A percentile compares a stretch with the other conserved stretches of the same genome.
Evolutionary conservation across 1,139 yeast species (phyloP).

Genomic region (Candida buenavistaensis): DNA sequence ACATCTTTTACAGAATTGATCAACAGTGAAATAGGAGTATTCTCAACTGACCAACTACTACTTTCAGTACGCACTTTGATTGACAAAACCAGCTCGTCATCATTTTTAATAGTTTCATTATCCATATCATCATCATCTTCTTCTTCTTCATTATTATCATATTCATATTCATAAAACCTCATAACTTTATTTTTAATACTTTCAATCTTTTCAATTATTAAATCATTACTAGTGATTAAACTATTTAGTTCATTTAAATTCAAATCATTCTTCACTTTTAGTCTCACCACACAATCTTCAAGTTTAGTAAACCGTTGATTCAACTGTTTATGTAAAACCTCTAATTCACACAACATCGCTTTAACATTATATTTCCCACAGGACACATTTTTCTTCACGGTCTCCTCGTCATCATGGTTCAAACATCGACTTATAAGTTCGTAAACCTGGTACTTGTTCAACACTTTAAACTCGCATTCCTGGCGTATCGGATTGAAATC

Average conservation of each 20-base stretch:
- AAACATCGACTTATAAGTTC: too few relatives aligned
- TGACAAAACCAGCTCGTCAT: too few relatives aligned
- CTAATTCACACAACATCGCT: slow-evolving; percentile 6
- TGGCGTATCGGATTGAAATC: too few relatives aligned
- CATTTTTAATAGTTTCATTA: too few relatives aligned
- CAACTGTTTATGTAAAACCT: slow-evolving; percentile 7
- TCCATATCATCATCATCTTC: too few relatives aligned
- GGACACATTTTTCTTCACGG: slow-evolving; percentile 3
- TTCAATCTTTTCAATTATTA: slow-evolving; percentile 8
- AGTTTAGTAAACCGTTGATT: slow-evolving; percentile 6
- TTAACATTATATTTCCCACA: neutral
- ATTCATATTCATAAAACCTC: neutral
- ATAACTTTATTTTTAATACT: neutral
- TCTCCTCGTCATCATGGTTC: slow-evolving; percentile 7
- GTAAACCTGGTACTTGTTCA: neutral
- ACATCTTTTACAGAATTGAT: too few relatives aligned
- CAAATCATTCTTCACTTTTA: slow-evolving; percentile 10
- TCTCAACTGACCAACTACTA: neutral
- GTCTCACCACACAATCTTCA: slow-evolving; percentile 8
- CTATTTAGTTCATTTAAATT: slow-evolving; percentile 10
- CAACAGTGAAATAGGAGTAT: neutral
- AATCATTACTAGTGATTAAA: slow-evolving; percentile 9
- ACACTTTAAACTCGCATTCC: too few relatives aligned
- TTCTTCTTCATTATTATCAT: neutral
- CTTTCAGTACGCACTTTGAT: too few relatives aligned